Base-by-base conservation (phyloP, 1,284 basidiomycete genomes). In the Ceratobasidium papillatum region DNA sequence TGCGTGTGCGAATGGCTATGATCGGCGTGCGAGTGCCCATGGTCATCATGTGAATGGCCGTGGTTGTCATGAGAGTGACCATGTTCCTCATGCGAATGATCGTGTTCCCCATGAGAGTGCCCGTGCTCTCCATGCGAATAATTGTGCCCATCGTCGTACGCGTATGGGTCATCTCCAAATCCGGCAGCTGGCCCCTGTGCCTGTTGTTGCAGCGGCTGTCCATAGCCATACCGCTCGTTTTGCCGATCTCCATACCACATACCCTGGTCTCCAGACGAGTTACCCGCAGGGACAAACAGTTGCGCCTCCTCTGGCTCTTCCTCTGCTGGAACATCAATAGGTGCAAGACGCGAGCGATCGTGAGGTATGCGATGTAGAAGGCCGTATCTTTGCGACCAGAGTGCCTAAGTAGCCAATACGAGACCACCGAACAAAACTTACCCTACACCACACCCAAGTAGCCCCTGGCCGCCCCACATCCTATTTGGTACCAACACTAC, bases 391-490 rank as follows among this genome's bases (percentile, higher is more conserved):
- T 9, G 12, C 4, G 56, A 36, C 25, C 3, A 56, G 17, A 22
- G 32, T 25, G 56, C 27, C 43, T 38, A 9, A 51, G 17, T 7
- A 34, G 36, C 49, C 7, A 47, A 66, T 47, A 34, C 41, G 25
- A 9, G 38, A 45, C 54, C 7, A 69, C 47, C 73, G 30, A 11
- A 22, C 22, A 45, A 22, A 3, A 79, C 82, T 78, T 80, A 94
- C 93, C 94, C 96, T 75, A 98, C 96, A 36, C 97, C 93, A 79
- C 96, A 98, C 62, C 96, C 96, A 22, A 98, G 85, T 36, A 98
- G 86, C 0, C 96, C 96, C 80, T 96, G 95, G 9, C 96, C 96
- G 59, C 95, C 96, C 96, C 96, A 98, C 78, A 96, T 93, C 74
- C 94, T 87, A 81, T 98, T 98, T 9, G 96, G 96, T 54, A 98